These are phyloP conservation scores for Venturia pyrina DNA, from an alignment of 2,329 filamentous ascomycete genomes.

Conservation along the genomic window DNA sequence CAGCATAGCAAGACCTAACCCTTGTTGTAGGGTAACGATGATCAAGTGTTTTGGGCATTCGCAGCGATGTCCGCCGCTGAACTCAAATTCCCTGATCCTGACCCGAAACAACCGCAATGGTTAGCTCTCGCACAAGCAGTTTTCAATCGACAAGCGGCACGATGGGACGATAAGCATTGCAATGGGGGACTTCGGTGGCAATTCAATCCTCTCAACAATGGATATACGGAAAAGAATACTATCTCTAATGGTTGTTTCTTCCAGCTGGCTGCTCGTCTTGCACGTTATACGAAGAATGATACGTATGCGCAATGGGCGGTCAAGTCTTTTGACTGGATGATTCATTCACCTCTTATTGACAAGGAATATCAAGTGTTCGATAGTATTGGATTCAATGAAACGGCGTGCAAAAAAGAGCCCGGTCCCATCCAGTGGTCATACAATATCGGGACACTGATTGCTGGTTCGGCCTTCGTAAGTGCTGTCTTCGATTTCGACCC, in stretches of 20 bases:
- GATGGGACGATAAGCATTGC: slow-evolving; percentile 24
- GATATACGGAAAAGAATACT: slow-evolving; percentile 29
- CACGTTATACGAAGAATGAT: slow-evolving; percentile 27
- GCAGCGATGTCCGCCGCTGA: slow-evolving; percentile 71
- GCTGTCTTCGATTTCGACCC: not conserved
- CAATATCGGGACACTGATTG: slow-evolving; percentile 54
- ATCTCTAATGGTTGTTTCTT: slow-evolving; percentile 29
- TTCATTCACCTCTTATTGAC: slow-evolving; percentile 13
- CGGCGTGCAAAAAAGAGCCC: not conserved
- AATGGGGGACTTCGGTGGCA: slow-evolving; percentile 28
- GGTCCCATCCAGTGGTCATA: slow-evolving; percentile 51
- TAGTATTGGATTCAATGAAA: slow-evolving; percentile 44
- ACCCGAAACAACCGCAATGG: slow-evolving; percentile 29
- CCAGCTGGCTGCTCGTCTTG: slow-evolving; percentile 27
- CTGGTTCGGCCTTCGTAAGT: slow-evolving; percentile 32
- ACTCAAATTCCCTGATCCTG: slow-evolving; percentile 61
- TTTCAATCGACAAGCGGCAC: slow-evolving; percentile 27
- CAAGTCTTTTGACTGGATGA: slow-evolving; percentile 27
- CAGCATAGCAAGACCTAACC: not conserved
- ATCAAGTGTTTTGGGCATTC: slow-evolving; percentile 75
- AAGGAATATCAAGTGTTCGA: slow-evolving; percentile 33
- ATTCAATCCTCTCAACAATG: slow-evolving; percentile 25
- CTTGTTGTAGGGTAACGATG: slow-evolving; percentile 36
- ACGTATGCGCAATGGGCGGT: slow-evolving; percentile 28
- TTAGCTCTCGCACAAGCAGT: slow-evolving; percentile 31